These are phyloP conservation scores for Cucumis hystrix DNA, from an alignment of 306 rosid genomes.

Conservation along the genomic window DNA sequence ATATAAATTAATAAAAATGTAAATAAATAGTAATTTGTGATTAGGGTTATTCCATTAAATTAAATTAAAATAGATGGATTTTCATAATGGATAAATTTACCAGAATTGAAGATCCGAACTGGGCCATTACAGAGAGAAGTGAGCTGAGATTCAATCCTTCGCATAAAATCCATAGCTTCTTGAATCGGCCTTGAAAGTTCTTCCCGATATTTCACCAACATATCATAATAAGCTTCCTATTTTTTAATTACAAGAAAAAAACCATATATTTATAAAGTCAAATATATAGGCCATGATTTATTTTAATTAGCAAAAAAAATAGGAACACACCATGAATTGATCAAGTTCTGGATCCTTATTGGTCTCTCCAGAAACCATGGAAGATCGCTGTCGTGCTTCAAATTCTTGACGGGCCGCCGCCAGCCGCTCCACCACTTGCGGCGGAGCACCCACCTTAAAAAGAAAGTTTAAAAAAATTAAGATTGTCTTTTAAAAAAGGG, in stretches of 20 bases:
- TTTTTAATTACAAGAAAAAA: neutral
- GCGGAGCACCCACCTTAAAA: conserved; percentile 72
- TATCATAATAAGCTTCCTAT: conserved; percentile 91
- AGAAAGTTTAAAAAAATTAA: neutral
- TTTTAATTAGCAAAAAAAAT: neutral
- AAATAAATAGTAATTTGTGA: neutral
- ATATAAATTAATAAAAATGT: no score
- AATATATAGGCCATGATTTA: neutral
- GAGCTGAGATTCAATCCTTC: conserved; percentile 69
- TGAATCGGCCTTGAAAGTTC: conserved; percentile 84
- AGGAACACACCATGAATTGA: conserved; percentile 62
- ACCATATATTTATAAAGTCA: neutral
- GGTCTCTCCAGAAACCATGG: conserved; percentile 35
- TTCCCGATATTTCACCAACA: conserved; percentile 88
- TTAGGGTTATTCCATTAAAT: conserved; percentile 34
- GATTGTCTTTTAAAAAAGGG: neutral
- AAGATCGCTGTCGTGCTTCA: conserved; percentile 71
- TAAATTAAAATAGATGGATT: neutral
- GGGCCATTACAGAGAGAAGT: conserved; percentile 58
- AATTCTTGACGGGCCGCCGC: conserved; percentile 56
- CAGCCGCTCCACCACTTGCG: conserved; percentile 75
- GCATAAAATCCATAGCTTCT: conserved; percentile 97
- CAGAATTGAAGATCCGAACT: conserved; percentile 50
- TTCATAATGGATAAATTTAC: conserved; percentile 9
- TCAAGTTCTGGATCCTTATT: conserved; percentile 91